Evolutionary conservation across 495 filamentous ascomycete species (phyloP).

Genomic region (Aspergillus olivimuriae): DNA sequence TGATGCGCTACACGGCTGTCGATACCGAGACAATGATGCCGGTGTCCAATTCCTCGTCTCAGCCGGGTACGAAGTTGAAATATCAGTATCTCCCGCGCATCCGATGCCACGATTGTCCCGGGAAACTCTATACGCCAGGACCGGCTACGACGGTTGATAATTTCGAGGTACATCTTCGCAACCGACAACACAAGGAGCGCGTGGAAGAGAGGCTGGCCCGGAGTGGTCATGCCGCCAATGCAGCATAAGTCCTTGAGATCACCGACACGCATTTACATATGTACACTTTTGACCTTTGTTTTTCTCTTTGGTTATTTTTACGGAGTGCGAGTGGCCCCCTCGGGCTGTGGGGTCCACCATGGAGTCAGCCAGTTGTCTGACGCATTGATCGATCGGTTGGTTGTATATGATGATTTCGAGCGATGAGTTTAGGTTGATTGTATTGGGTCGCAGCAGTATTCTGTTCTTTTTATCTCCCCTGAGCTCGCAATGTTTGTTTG

Average conservation of each 20-base stretch:
- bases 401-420: constrained; percentile 20
- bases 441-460: not conserved
- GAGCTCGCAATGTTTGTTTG: constrained; percentile 6
- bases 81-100: constrained; percentile 79
- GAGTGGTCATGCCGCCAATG: constrained; percentile 7
- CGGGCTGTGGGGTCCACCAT: not conserved
- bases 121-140: constrained; percentile 85
- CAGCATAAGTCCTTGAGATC: constrained; percentile 5
- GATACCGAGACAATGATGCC: constrained; percentile 57
- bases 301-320: constrained; percentile 4
- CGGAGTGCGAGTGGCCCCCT: not conserved
- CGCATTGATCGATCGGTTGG: too few relatives aligned
- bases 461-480: not conserved
- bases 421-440: constrained; percentile 2
- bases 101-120: constrained; percentile 83
- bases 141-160: constrained; percentile 79
- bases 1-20: constrained; percentile 80
- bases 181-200: constrained; percentile 66
- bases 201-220: constrained; percentile 52
- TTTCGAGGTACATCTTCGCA: constrained; percentile 85
- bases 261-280: not conserved
- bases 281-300: not conserved
- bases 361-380: not conserved
- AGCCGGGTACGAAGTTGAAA: constrained; percentile 48
- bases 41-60: constrained; percentile 41